Conservation (phyloP, 257 asterid species). For the Gentiana straminea region DNA sequence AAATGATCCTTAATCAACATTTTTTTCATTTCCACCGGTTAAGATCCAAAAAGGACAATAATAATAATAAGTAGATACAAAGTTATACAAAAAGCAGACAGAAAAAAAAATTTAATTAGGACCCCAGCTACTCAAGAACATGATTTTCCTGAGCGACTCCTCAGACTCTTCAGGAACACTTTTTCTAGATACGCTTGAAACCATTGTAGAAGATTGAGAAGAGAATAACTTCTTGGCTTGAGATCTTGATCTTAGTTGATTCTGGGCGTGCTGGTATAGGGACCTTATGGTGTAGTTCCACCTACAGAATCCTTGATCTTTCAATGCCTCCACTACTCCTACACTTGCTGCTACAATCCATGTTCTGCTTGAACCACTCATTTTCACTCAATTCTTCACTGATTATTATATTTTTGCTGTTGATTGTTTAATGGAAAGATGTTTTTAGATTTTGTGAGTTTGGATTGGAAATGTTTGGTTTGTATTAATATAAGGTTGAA, state of each 20-base stretch:
- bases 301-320: too few relatives aligned
- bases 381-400: not conserved
- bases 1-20: too few relatives aligned
- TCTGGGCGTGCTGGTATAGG: slow-evolving; percentile 11
- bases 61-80: too few relatives aligned
- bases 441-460: too few relatives aligned
- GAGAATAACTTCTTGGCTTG: slow-evolving; percentile 11
- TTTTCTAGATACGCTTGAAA: not conserved
- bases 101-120: slow-evolving; percentile 2
- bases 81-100: not conserved
- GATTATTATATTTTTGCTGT: not conserved
- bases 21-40: too few relatives aligned
- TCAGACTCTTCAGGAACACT: slow-evolving; percentile 9
- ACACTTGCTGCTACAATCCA: slow-evolving; percentile 13
- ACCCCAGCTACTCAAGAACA: slow-evolving; percentile 27
- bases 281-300: slow-evolving; percentile 6
- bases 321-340: too few relatives aligned
- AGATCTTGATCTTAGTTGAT: slow-evolving; percentile 9
- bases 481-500: not conserved
- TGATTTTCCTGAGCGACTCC: slow-evolving; percentile 21
- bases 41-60: too few relatives aligned
- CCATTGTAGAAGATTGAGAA: slow-evolving; percentile 1
- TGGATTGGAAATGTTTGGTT: not conserved
- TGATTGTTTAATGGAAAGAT: not conserved
- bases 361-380: slow-evolving; percentile 14